These are phyloP conservation scores for Wickerhamiella brachini DNA, from an alignment of 805 yeast species.

Conservation along the genomic window DNA sequence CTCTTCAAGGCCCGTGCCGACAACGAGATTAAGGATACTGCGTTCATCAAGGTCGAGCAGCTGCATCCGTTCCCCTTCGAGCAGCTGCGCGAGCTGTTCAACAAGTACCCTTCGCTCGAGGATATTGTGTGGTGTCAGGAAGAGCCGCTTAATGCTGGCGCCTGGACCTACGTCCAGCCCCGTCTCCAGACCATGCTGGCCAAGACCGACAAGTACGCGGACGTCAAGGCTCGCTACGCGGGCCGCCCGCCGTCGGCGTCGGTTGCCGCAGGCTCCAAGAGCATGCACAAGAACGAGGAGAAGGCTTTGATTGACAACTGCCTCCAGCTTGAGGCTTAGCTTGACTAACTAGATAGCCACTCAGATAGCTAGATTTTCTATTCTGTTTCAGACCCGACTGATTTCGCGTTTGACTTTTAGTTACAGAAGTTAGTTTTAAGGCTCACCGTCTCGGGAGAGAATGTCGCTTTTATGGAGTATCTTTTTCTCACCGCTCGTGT, in stretches of 20 bases:
- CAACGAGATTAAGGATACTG: constrained; percentile 66
- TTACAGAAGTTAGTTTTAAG: too few relatives aligned
- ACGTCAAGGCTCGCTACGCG: constrained; percentile 57
- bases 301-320: constrained; percentile 72
- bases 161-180: constrained; percentile 68
- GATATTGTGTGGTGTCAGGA: constrained; percentile 97
- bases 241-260: constrained; percentile 98
- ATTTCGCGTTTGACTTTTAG: too few relatives aligned
- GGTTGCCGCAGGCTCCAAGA: constrained; percentile 94
- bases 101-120: constrained; percentile 65
- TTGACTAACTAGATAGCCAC: too few relatives aligned
- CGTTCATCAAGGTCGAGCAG: constrained; percentile 83
- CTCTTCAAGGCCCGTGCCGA: constrained; percentile 78
- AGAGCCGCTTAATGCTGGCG: constrained; percentile 97
- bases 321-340: constrained; percentile 26
- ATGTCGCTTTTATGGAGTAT: too few relatives aligned
- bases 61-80: constrained; percentile 98
- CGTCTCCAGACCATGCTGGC: constrained; percentile 64
- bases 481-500: too few relatives aligned
- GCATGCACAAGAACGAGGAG: constrained; percentile 79
- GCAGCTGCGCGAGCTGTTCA: constrained; percentile 72
- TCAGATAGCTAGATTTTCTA: too few relatives aligned
- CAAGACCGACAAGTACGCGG: constrained; percentile 59
- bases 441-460: too few relatives aligned
- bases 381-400: too few relatives aligned